Conservation (phyloP, 352 stramenopile species). For the Aphanomyces cochlioides region DNA sequence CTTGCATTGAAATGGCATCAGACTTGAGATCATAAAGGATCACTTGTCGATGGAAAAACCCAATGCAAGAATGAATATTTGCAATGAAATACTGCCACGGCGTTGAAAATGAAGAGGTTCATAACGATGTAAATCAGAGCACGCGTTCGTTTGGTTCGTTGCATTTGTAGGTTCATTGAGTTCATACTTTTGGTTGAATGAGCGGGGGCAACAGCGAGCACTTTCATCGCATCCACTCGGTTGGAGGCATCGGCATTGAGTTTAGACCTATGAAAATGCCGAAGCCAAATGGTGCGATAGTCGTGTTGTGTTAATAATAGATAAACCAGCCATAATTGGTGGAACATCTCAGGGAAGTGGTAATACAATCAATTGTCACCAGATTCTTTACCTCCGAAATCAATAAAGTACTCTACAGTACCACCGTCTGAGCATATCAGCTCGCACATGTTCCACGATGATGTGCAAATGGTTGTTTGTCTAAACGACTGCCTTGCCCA, state of each 20-base stretch:
- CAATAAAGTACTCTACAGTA: no score
- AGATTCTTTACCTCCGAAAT: background rate
- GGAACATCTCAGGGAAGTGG: background rate
- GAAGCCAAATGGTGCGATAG: no score
- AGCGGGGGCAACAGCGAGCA: no score
- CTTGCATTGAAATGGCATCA: background rate
- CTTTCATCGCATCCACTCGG: no score
- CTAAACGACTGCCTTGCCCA: no score
- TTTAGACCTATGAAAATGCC: no score
- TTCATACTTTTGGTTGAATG: no score
- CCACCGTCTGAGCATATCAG: background rate
- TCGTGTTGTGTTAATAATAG: no score
- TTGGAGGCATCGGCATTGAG: no score
- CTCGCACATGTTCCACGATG: background rate
- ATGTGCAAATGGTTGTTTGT: background rate
- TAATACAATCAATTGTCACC: background rate
- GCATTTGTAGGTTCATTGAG: background rate
- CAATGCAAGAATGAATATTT: constrained; percentile 1
- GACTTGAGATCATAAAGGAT: background rate
- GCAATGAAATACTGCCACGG: background rate
- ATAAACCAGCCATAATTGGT: background rate
- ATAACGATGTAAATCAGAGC: constrained; percentile 5
- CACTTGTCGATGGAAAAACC: constrained; percentile 17
- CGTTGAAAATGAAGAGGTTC: constrained; percentile 8
- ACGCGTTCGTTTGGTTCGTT: background rate